Evolutionary conservation across 371 early-diverging fungal genomes (phyloP).

Genomic region (Fennellomyces sp.): DNA sequence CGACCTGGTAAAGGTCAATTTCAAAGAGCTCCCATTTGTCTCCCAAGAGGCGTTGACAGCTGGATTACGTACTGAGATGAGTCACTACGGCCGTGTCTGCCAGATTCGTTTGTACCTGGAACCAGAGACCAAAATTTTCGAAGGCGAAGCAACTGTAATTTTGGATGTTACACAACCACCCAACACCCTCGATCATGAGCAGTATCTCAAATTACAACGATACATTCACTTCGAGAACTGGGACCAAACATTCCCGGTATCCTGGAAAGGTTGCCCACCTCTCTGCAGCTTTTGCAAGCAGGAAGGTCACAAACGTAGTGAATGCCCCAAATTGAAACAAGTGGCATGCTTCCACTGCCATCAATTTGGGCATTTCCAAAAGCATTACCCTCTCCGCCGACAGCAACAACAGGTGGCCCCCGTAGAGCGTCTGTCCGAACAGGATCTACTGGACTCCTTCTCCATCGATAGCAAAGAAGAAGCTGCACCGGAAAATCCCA

Average conservation of each 20-base stretch:
- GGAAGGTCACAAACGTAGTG: not conserved
- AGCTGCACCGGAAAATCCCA: no score
- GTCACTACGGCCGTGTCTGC: not conserved
- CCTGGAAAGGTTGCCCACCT: not conserved
- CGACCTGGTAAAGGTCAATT: not conserved
- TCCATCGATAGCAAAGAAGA: no score
- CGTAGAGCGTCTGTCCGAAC: not conserved
- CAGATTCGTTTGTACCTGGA: not conserved
- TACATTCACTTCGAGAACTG: not conserved
- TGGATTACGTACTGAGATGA: not conserved
- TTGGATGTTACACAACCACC: not conserved
- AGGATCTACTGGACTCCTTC: not conserved
- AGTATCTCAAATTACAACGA: not conserved
- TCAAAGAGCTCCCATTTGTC: not conserved
- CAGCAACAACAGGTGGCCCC: not conserved
- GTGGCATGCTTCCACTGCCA: not conserved
- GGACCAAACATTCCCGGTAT: not conserved
- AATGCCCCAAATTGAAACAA: not conserved
- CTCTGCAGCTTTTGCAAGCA: not conserved
- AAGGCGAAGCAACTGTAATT: not conserved
- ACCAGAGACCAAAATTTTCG: not conserved
- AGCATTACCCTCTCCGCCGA: not conserved
- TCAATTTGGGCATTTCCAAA: not conserved
- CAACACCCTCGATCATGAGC: not conserved
- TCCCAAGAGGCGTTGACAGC: not conserved